Percentiles rank a stretch among this genome's conserved stretches.
Evolutionary conservation across 2,329 filamentous ascomycete species (phyloP).

Genomic region (Neonectria coccinea): DNA sequence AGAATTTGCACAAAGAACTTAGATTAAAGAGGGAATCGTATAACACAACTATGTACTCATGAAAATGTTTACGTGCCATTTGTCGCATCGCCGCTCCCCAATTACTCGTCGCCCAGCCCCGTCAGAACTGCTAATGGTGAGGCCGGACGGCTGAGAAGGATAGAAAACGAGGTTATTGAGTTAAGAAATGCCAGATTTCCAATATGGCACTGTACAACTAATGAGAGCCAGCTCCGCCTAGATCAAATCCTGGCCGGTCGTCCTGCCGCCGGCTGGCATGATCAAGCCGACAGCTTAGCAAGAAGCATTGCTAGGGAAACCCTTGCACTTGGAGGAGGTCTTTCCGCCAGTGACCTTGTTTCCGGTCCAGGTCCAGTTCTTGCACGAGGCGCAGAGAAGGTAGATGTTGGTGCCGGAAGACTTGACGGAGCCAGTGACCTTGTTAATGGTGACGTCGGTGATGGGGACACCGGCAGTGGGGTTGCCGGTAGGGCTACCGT

Average conservation of each 20-base stretch:
- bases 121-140: background rate
- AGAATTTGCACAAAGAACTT: background rate
- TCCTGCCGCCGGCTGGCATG: background rate
- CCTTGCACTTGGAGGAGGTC: conserved; percentile 46
- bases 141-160: background rate
- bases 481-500: conserved; percentile 58
- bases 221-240: background rate
- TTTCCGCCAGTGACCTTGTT: conserved; percentile 65
- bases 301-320: conserved; percentile 43
- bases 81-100: background rate
- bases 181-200: conserved; percentile 6
- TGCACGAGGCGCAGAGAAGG: conserved; percentile 64
- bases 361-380: conserved; percentile 64
- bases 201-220: background rate
- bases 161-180: background rate
- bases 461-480: conserved; percentile 65
- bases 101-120: background rate
- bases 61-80: background rate
- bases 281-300: conserved; percentile 26
- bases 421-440: conserved; percentile 58
- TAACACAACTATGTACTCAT: conserved; percentile 1
- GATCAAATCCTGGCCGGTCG: background rate
- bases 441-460: conserved; percentile 58
- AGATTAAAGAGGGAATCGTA: background rate
- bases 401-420: conserved; percentile 57